Conservation (phyloP, 768 basidiomycete genomes). For the Pisolithus albus region DNA sequence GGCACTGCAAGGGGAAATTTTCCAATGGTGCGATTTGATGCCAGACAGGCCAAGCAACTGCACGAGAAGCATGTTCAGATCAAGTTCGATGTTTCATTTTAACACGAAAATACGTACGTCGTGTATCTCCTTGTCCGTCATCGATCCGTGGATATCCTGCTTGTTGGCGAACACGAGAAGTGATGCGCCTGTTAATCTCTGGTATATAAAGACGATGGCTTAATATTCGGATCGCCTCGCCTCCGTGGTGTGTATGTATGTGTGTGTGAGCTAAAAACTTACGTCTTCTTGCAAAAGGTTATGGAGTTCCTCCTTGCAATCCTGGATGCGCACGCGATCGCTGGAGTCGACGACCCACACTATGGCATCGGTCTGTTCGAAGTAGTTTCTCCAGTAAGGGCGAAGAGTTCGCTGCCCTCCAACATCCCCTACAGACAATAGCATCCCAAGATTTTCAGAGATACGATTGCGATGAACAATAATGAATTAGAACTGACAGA, state of each 20-base stretch:
- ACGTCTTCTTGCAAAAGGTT: slow-evolving; percentile 90
- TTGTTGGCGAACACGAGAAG: slow-evolving; percentile 97
- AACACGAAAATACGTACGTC: slow-evolving; percentile 46
- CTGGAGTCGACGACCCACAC: slow-evolving; percentile 99
- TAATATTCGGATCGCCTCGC: slow-evolving; percentile 2
- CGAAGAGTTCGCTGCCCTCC: slow-evolving; percentile 93
- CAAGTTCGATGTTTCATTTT: neutral
- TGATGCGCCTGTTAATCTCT: slow-evolving; percentile 95
- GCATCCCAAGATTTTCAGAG: slow-evolving; percentile 61
- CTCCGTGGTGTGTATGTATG: neutral
- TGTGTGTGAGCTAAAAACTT: slow-evolving; percentile 23
- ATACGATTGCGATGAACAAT: neutral
- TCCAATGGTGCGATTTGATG: slow-evolving; percentile 88
- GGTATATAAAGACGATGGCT: slow-evolving; percentile 12
- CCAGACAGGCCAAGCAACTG: slow-evolving; percentile 76
- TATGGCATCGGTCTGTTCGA: slow-evolving; percentile 95
- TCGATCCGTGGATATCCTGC: slow-evolving; percentile 86
- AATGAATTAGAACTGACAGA: slow-evolving; percentile 26
- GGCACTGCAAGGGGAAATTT: slow-evolving; percentile 87
- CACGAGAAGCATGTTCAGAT: slow-evolving; percentile 1
- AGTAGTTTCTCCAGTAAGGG: slow-evolving; percentile 99
- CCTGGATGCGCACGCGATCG: slow-evolving; percentile 82
- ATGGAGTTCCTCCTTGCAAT: slow-evolving; percentile 85
- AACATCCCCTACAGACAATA: slow-evolving; percentile 86
- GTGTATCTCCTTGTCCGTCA: slow-evolving; percentile 76